Conservation (phyloP, 2,329 filamentous ascomycete genomes). For the Colletotrichum sp. region DNA sequence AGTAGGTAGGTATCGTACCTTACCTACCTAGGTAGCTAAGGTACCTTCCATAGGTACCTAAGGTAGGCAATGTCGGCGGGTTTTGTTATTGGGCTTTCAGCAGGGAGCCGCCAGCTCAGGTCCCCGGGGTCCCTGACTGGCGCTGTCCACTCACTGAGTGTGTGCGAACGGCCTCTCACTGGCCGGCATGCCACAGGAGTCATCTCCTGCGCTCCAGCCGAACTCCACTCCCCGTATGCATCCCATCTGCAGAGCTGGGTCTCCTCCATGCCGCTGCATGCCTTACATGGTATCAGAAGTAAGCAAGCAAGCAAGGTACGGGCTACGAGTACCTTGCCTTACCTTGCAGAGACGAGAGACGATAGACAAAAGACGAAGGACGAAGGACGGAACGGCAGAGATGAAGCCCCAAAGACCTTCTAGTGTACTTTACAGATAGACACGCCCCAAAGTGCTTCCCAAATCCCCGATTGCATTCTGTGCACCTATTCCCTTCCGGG, state of each 20-base stretch:
- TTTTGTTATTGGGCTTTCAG: not conserved
- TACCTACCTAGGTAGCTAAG: no score
- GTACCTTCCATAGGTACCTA: no score
- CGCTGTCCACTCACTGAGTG: not conserved
- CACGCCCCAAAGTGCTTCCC: not conserved
- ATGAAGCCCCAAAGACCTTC: not conserved
- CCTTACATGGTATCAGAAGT: not conserved
- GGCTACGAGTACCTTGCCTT: no score
- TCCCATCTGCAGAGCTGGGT: not conserved
- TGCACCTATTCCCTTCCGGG: not conserved
- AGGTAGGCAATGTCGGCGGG: not conserved
- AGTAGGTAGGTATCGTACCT: not conserved
- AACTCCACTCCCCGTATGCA: not conserved
- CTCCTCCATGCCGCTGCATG: not conserved
- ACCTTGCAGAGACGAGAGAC: no score
- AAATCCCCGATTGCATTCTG: not conserved
- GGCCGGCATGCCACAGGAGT: constrained; percentile 12
- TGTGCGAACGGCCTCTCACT: not conserved
- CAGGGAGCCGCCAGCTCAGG: constrained; percentile 2
- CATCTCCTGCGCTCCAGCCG: constrained; percentile 17
- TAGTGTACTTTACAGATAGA: not conserved
- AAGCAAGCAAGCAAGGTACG: not conserved
- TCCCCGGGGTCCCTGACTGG: not conserved
- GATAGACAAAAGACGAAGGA: no score
- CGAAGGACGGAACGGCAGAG: not conserved